Evolutionary conservation across 495 filamentous ascomycete species (phyloP), one percentile per base, ranked within the genome.

Genomic region (Tuber calosporum): DNA sequence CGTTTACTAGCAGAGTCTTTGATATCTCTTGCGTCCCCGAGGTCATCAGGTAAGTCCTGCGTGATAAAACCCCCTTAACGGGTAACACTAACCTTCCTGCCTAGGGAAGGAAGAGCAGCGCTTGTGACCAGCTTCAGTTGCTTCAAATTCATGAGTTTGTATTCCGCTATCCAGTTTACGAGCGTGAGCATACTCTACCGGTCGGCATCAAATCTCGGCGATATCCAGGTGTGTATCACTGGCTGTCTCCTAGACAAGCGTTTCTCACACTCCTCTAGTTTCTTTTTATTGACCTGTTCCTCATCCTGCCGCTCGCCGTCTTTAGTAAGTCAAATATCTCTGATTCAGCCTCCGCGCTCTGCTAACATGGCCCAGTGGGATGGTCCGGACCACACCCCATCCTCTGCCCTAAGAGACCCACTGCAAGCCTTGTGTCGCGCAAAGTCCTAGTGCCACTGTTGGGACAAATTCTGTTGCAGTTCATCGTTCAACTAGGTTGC

Each of bases 111-210:
- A 6, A 89, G 96, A 74, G 94, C 94, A 66, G 91, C 96, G 67
- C 86, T 99, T 26, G 94, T 97, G 9, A 99, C 96, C 39, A 97
- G 94, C 81, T 99, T 99, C 84, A 96, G 92, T 84, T 99, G 96
- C 84, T 99, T 99, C 85, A 99, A 99, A 83, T 99, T 93, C 82
- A 99, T 99, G 96, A 97, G 93, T 79, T 84, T 99, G 74, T 99
- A 99, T 83, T 97, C 94, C 6, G 95, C 95, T 8, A 99, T 99
- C 70, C 96, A 99, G 83, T 99, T 99, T 85, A 96, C 93, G n/a
- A 91, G 93, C 2, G 96, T 99, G 82, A 97, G 92, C 88, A 97
- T 99, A 80, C 85, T 99, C 37, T 99, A 99, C 82, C 91, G 93
- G 8, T 96, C 91, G 36, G 96, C 90, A 26, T 97, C 94, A 30